Base-by-base conservation (phyloP, 306 rosid genomes). In the Rosa rugosa region DNA sequence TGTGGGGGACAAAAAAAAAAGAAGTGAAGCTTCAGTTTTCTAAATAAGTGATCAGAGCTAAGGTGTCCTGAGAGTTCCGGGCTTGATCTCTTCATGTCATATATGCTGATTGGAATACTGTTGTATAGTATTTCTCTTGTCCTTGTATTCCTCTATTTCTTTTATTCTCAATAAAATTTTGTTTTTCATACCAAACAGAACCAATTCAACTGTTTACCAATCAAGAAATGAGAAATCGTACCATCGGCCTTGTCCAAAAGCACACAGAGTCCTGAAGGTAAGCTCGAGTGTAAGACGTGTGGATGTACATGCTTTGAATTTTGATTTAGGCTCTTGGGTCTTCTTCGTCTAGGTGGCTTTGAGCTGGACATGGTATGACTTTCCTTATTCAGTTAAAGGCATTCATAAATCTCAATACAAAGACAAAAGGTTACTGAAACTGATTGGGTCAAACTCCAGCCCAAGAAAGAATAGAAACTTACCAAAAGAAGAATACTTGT, bases 401-500 rank as follows among this genome's bases (percentile, higher is more conserved):
- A 82, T 73, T 54, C 27, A 79, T 75, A 69, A 23, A 73, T 72
- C 71, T 41, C 66, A 73, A 75, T 27, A 72, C 64, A 78, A 79
- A 18, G 44, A 20, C 47, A 54, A 11, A 31, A 42, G 70, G n/a
- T 57, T 71, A 59, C 77, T 59, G 68, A 81, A 50, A 44, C 50
- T 82, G 38, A 25, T 20, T 9, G 66, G 53, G 25, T 57, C 77
- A 74, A 69, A 80, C 50, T 13, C 42, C 16, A 18, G 75, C 25
- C 41, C 13, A 69, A 53, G 38, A 71, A 75, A 75, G 23, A 80
- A 83, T 20, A 45, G 53, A 70, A 68, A 81, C 93, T 87, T 77
- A 90, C 99, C 85, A 85, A 57, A 80, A 84, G 71, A 65, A 34
- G 80, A 93, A 90, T 62, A 86, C 86, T 57, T 91, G 90, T 51